Evolutionary conservation across 768 basidiomycete species (phyloP), one percentile per base, ranked within the genome.

Genomic region (Kockovaella imperatae): DNA sequence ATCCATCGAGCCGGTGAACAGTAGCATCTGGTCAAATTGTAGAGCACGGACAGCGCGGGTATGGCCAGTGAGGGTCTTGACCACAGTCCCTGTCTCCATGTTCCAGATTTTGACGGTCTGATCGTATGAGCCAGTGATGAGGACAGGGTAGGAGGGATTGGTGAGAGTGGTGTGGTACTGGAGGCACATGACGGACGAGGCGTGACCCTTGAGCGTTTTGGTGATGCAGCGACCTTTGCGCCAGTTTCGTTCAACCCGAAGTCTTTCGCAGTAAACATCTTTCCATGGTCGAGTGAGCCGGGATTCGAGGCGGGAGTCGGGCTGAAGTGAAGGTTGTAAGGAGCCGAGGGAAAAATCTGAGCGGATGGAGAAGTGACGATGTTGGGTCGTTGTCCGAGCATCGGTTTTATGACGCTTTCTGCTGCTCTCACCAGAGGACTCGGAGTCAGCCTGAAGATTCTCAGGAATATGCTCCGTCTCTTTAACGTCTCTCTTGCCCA

Each of bases 111-210:
- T 81, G 4, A 83, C 82, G 3, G 89, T 95, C 59, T 86, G 83
- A 64, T 99, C 95, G 72, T 95, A 97, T 1, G 90, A 95, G 23
- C 95, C 95, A 2, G 95, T 93, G 75, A 99, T 90, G 45, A 99
- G 82, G 53, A 99, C 81, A 5, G 93, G 90, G 53, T 69, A 70
- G 8, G 69, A 64, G 63, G 90, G 95, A 6, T 81, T 76, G 6
- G 87, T 85, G 68, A 63, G 57, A 3, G 65, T 47, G 13, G 62
- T 93, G 67, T 77, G 83, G 68, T 90, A 91, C 65, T 99, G 95
- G 3, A 99, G 78, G 69, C 93, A 97, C 86, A 96, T 91, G 62
- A 99, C 81, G 53, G 90, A 87, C 62, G 97, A 87, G 5, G 87
- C 84, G 72, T 99, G 95, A 5, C 95, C 95, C 59, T 84, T 83